Evolutionary conservation across 1,284 basidiomycete genomes (phyloP), one percentile per base, ranked within the genome.

Genomic region (Fomitopsis pinicola): DNA sequence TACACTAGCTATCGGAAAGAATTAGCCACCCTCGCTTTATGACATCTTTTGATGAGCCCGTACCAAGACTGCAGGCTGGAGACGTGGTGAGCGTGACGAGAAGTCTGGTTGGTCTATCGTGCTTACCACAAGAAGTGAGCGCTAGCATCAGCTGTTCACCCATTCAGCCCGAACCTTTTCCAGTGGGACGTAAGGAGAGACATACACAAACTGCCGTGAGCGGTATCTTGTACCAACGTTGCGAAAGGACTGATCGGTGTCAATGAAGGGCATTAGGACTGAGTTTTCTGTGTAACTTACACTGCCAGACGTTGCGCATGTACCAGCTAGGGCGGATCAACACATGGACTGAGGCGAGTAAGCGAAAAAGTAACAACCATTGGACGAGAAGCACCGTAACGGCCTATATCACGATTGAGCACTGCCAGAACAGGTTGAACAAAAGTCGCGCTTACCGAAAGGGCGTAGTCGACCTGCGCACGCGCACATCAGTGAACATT

Each of bases 241-340:
- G 30, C 22, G 10, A 8, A 5, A 59, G 28, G 26, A 59, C 57
- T 59, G 26, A 19, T 15, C 36, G 33, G 3, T 33, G 48, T 50
- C 17, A 50, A n/a, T 48, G 22, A 30, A 19, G 40, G 40, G 8
- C 44, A 10, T 12, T 15, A 12, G 12, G 14, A 3, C 28, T 17
- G 14, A 17, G 6, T 30, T 50, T 5, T 33, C 38, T 40, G 12
- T 40, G n/a, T 4, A 10, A 30, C 57, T 40, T 19, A 59, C 57
- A 38, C 26, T 42, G 33, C 57, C 57, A 59, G 12, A 52, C 38
- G 22, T 59, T 59, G 46, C 42, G 57, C 45, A 59, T 59, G 17
- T 50, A 59, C 19, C 42, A 59, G 46, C 57, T 59, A 14, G 10
- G 22, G 22, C 2, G 19, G 8, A 28, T 50, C 15, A 46, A 19